Evolutionary conservation across 306 rosid species (phyloP).

Genomic region (Rosa chinensis): DNA sequence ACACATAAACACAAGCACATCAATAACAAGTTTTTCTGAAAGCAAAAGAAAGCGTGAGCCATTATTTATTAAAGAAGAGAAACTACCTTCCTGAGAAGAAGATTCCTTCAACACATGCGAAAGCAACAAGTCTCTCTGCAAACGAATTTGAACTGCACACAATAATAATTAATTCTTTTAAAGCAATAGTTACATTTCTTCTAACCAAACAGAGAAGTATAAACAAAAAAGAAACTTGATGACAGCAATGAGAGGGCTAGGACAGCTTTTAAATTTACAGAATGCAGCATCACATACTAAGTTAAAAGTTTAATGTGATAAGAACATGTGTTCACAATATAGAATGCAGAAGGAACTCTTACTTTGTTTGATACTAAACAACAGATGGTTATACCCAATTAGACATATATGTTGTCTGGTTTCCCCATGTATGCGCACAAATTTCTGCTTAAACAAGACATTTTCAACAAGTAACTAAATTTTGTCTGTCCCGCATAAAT

Average conservation of each 20-base stretch:
- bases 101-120: conserved; percentile 91
- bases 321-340: not conserved
- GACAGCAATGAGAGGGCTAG: not conserved
- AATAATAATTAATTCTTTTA: conserved; percentile 30
- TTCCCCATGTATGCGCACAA: not conserved
- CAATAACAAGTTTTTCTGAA: not conserved
- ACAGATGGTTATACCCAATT: not conserved
- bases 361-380: not conserved
- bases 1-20: conserved; percentile 8
- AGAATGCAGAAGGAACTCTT: not conserved
- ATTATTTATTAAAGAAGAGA: not conserved
- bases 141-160: conserved; percentile 67
- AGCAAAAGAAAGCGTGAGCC: not conserved
- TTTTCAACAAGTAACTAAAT: not conserved
- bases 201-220: not conserved
- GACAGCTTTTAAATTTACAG: not conserved
- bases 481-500: not conserved
- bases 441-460: not conserved
- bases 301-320: not conserved
- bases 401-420: not conserved
- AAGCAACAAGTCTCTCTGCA: conserved; percentile 85
- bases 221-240: conserved; percentile 11
- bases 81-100: conserved; percentile 92
- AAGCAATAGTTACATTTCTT: conserved; percentile 1
- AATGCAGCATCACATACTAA: not conserved